Base-by-base conservation (phyloP, 495 filamentous ascomycete species). In the Cercophora scortea region DNA sequence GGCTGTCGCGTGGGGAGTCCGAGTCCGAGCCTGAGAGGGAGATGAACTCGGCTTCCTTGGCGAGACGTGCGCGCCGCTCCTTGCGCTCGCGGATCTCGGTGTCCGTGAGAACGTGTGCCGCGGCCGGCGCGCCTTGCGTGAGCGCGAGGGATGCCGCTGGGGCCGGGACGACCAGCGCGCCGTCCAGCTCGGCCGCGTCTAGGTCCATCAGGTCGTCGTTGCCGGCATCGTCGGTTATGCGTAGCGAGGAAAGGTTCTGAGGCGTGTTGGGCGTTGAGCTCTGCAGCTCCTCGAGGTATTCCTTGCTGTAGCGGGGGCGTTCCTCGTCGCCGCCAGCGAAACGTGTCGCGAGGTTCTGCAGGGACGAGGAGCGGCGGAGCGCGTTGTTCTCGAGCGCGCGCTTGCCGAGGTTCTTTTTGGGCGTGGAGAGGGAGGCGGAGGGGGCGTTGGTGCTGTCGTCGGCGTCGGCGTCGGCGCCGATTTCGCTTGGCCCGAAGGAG, bases 31-130 rank as follows among this genome's bases (percentile, higher is more conserved):
- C 68, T 32, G 75, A 74, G 32, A 96, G 76, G 0, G 85, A 79
- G 49, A 95, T 91, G 66, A 84, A 95, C 54, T 91, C 87, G 47
- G 79, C 65, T 57, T 93, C 85, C 47, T 88, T 59, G 4, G 90
- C 90, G 15, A 92, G 64, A 3, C 89, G 79, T 32, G 87, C 85
- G 32, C 94, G 81, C 9, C 94, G 82, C 39, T 84, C 86, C 71
- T 97, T 98, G 73, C 93, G 93, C 66, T 95, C 90, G 45, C 80
- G 78, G 40, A 97, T 96, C 60, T 96, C 87, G n/a, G 87, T 81
- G 61, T 89, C 86, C 19, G 84, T 89, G 4, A 91, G 87, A 49
- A 97, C 42, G 59, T 67, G 42, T 3, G 63, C 44, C 16, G 44
- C 44, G 18, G 50, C 41, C 3, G 54, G 7, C 0, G 51, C 32